These are phyloP conservation scores for Dovyalis caffra DNA, from an alignment of 345 rosid genomes.

Conservation along the genomic window DNA sequence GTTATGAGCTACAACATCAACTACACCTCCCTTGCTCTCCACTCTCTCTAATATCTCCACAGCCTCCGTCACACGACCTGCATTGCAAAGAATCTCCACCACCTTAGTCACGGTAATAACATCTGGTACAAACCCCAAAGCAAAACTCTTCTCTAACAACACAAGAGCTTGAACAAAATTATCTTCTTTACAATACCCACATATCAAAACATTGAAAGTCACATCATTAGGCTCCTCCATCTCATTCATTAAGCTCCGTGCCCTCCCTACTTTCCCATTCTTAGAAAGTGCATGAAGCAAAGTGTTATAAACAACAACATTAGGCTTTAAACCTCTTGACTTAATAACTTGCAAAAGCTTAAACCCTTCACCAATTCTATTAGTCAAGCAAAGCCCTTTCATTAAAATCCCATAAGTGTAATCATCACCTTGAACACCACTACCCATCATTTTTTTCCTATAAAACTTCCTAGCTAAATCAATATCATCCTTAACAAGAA, in stretches of 20 bases:
- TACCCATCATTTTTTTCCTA: conserved; percentile 70
- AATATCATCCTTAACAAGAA: conserved; percentile 77
- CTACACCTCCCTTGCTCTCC: conserved; percentile 56
- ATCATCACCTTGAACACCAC: conserved; percentile 66
- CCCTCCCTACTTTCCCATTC: conserved; percentile 81
- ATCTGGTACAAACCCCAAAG: conserved; percentile 60
- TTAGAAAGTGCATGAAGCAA: conserved; percentile 68
- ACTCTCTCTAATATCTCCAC: conserved; percentile 69
- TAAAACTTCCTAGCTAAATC: conserved; percentile 82
- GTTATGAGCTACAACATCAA: conserved; percentile 70
- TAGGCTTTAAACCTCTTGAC: conserved; percentile 49
- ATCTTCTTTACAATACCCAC: conserved; percentile 64
- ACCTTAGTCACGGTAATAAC: conserved; percentile 67
- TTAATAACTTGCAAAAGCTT: conserved; percentile 80
- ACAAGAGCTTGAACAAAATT: conserved; percentile 71
- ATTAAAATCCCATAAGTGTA: conserved; percentile 82
- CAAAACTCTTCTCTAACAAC: conserved; percentile 72
- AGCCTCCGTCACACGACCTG: conserved; percentile 64
- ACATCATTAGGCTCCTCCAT: conserved; percentile 66
- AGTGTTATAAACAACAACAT: conserved; percentile 64
- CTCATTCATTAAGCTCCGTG: conserved; percentile 77
- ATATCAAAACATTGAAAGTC: conserved; percentile 74
- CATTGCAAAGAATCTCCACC: conserved; percentile 59
- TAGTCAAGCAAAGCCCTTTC: conserved; percentile 92
- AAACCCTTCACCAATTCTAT: conserved; percentile 75